Evolutionary conservation across 2,329 filamentous ascomycete genomes (phyloP), one percentile per base, ranked within the genome.

Genomic region (Ophiostoma pallidulum): DNA sequence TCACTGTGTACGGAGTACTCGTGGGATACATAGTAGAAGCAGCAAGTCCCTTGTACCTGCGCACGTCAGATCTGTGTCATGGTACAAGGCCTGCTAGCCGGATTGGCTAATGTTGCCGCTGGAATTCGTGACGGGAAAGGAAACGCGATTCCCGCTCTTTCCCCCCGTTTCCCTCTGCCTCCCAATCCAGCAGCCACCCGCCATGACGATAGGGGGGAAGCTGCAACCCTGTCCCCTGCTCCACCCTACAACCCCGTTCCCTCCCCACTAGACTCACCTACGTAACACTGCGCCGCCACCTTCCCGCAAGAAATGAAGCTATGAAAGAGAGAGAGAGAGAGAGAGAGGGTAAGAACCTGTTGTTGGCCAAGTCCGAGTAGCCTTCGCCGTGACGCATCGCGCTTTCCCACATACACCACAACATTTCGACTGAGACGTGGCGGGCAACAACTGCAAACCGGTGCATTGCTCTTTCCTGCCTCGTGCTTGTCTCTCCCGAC

Each of bases 201-300:
- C n/a, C n/a, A n/a, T n/a, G n/a, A 45, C 20, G 20, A 28, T 18
- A 41, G 14, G 22, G n/a, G n/a, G n/a, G 31, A 14, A 41, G 32
- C 31, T 37, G 20, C 10, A 36, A 16, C 22, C 20, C 28, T 35
- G 29, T 19, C 12, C 24, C 38, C 14, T 33, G 31, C 41, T 31
- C 47, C 38, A 40, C 38, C 36, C 47, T 36, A 20, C 40, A 41
- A 28, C 35, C n/a, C 41, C 47, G 47, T 40, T 33, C 31, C 36
- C 18, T 40, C 38, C 35, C 43, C 36, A 40, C 36, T 32, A 46
- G 44, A 40, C 35, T 40, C 36, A 44, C 28, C 39, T 42, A 48
- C 46, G 47, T 48, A 48, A 48, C 46, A 42, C 47, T 48, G 47
- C 33, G 39, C 38, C 45, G 38, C 31, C 45, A 37, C 45, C 38